phyloP scores from a whole-genome alignment of 371 early-diverging fungal species.

The Mucor velutinosus region DNA sequence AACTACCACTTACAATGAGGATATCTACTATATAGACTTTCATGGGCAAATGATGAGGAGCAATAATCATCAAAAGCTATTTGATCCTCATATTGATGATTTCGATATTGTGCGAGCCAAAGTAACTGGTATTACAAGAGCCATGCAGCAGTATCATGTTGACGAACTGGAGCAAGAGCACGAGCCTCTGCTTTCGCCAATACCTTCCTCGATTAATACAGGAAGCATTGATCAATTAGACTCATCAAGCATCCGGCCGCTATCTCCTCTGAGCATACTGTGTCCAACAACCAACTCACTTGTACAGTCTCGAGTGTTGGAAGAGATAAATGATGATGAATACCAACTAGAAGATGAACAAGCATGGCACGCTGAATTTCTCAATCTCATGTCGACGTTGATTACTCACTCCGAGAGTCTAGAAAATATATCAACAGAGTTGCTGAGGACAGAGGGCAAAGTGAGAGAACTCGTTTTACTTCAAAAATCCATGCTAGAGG shows the following conservation, averaged over 20 bases:
- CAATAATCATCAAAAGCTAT: not conserved
- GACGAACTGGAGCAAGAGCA: constrained; percentile 6
- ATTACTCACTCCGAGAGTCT: constrained; percentile 26
- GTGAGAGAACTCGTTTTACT: constrained; percentile 22
- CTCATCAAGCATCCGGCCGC: not conserved
- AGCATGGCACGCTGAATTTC: constrained; percentile 24
- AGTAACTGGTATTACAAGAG: constrained; percentile 17
- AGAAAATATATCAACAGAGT: constrained; percentile 29
- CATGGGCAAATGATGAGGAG: not conserved
- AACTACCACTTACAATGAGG: not conserved
- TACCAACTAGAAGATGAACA: constrained; percentile 12
- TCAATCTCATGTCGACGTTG: constrained; percentile 21
- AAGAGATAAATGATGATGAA: not conserved
- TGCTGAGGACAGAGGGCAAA: constrained; percentile 23
- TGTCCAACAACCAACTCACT: constrained; percentile 33
- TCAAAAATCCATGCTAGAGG: constrained; percentile 16
- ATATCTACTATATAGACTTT: not conserved
- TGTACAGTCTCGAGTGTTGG: constrained; percentile 24
- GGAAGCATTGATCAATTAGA: not conserved
- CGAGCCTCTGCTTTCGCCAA: not conserved
- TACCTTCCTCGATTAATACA: not conserved
- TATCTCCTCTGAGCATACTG: constrained; percentile 5
- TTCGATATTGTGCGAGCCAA: constrained; percentile 14
- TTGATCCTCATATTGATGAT: constrained; percentile 14
- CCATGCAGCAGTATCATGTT: constrained; percentile 19